Conservation (phyloP, 805 yeast species). For the Teunomyces cretensis region DNA sequence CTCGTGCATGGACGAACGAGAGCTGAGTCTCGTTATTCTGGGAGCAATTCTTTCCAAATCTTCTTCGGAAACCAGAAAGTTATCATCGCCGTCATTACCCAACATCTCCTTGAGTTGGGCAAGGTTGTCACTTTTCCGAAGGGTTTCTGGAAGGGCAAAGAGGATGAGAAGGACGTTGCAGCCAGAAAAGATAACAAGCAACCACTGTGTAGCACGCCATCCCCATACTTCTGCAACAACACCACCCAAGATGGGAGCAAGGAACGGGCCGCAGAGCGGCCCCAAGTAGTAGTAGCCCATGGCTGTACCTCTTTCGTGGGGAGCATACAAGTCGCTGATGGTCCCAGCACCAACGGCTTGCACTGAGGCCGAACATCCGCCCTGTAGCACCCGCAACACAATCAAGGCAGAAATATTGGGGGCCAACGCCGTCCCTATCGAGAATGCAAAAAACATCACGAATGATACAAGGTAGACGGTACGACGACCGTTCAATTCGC, state of each 20-base stretch:
- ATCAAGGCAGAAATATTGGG: slow-evolving; percentile 62
- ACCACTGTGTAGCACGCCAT: slow-evolving; percentile 91
- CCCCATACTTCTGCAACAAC: slow-evolving; percentile 69
- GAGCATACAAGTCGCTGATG: slow-evolving; percentile 67
- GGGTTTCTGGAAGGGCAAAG: slow-evolving; percentile 75
- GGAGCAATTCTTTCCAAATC: slow-evolving; percentile 34
- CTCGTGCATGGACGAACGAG: slow-evolving; percentile 12
- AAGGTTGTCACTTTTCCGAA: slow-evolving; percentile 60
- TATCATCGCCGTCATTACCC: slow-evolving; percentile 10
- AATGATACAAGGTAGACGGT: slow-evolving; percentile 71
- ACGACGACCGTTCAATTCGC: slow-evolving; percentile 75
- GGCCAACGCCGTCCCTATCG: slow-evolving; percentile 70
- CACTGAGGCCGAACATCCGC: slow-evolving; percentile 82
- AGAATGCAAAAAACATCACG: slow-evolving; percentile 58
- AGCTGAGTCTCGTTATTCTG: slow-evolving; percentile 24
- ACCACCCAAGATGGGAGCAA: slow-evolving; percentile 80
- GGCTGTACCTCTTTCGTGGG: slow-evolving; percentile 71
- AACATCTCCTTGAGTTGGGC: slow-evolving; percentile 51
- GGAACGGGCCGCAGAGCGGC: slow-evolving; percentile 74
- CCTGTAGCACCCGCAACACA: slow-evolving; percentile 66
- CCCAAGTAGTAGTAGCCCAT: slow-evolving; percentile 82
- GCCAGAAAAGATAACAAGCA: slow-evolving; percentile 67
- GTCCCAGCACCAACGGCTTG: slow-evolving; percentile 92
- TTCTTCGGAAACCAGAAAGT: neutral
- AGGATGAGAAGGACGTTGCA: slow-evolving; percentile 48